A percentile compares a stretch with the other conserved stretches of the same genome.
phyloP scores from a whole-genome alignment of 805 yeast species.

The Metschnikowia matae region DNA sequence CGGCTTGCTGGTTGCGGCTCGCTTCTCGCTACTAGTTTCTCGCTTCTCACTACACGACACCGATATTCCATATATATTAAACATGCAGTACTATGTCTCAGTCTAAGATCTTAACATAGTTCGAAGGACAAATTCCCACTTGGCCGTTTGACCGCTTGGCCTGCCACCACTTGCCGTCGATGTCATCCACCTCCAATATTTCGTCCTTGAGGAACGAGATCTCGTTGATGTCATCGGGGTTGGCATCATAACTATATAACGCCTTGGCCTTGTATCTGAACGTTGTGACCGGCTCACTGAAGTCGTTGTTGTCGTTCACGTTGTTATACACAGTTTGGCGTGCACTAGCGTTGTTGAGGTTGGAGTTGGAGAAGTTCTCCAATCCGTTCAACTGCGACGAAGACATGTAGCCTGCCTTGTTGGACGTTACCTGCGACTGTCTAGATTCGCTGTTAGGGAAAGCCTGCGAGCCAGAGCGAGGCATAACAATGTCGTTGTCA shows the following conservation, averaged over 20 bases:
- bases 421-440: constrained; percentile 31
- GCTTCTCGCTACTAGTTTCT: neutral
- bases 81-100: constrained; percentile 7
- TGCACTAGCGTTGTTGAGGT: constrained; percentile 27
- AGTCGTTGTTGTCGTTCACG: constrained; percentile 20
- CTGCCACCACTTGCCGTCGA: constrained; percentile 98
- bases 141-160: constrained; percentile 87
- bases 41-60: neutral
- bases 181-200: constrained; percentile 85
- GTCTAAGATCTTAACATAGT: constrained; percentile 75
- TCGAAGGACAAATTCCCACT: constrained; percentile 94
- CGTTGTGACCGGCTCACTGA: constrained; percentile 17
- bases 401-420: constrained; percentile 40
- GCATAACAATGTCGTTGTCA: constrained; percentile 23
- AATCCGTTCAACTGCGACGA: constrained; percentile 58
- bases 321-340: constrained; percentile 14
- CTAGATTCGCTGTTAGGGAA: constrained; percentile 34
- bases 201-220: constrained; percentile 88
- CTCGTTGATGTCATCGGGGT: constrained; percentile 90
- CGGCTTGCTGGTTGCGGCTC: neutral
- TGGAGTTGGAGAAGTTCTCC: constrained; percentile 47
- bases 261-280: constrained; percentile 88
- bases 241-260: constrained; percentile 80
- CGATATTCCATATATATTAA: neutral
- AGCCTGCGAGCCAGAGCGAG: constrained; percentile 15